Percentiles rank a stretch among this genome's conserved stretches.
These are phyloP conservation scores for Monascus purpureus DNA, from an alignment of 495 filamentous ascomycete species.

Conservation along the genomic window DNA sequence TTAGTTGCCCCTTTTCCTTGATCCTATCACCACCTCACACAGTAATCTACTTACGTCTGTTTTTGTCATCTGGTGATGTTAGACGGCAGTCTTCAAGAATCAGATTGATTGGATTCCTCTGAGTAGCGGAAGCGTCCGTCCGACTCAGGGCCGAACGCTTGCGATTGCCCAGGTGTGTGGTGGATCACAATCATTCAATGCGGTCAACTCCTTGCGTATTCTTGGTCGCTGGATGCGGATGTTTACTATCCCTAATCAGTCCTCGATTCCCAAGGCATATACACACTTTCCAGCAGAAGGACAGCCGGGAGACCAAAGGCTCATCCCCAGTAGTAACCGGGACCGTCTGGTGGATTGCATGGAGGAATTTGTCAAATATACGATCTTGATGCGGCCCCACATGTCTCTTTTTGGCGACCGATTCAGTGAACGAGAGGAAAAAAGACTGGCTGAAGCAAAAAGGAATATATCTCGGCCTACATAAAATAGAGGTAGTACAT, in stretches of 20 bases:
- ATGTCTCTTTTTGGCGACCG: slow-evolving; percentile 51
- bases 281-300: slow-evolving; percentile 47
- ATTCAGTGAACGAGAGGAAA: slow-evolving; percentile 41
- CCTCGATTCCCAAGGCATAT: slow-evolving; percentile 49
- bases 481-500: too few relatives aligned
- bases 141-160: slow-evolving; percentile 55
- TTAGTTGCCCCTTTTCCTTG: slow-evolving; percentile 12
- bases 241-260: slow-evolving; percentile 62
- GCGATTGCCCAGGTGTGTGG: slow-evolving; percentile 52
- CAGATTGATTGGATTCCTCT: slow-evolving; percentile 68
- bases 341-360: slow-evolving; percentile 61
- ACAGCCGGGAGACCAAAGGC: slow-evolving; percentile 35
- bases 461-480: too few relatives aligned
- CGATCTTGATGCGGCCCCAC: slow-evolving; percentile 48
- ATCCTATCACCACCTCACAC: too few relatives aligned
- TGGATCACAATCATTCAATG: slow-evolving; percentile 59
- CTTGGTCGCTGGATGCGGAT: slow-evolving; percentile 69
- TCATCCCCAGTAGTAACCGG: slow-evolving; percentile 48
- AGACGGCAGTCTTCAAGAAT: slow-evolving; percentile 62
- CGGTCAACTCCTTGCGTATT: slow-evolving; percentile 56
- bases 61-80: not conserved
- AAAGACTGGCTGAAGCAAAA: slow-evolving; percentile 9
- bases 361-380: slow-evolving; percentile 69
- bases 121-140: slow-evolving; percentile 45
- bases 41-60: not conserved